Base-by-base conservation (phyloP, 257 asterid species). In the Nicotiana paniculata region DNA sequence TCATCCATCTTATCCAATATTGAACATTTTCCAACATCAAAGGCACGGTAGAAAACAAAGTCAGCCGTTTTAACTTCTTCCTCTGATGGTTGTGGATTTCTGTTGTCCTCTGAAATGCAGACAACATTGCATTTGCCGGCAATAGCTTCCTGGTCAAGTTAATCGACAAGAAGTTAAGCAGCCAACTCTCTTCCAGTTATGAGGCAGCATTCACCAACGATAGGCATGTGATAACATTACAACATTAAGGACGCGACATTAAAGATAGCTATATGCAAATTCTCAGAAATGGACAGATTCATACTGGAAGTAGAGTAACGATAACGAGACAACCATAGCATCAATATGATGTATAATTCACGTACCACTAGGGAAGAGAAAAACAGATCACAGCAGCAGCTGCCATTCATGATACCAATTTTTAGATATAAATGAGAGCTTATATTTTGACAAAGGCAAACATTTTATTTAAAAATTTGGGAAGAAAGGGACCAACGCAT, bases 101-200 rank as follows among this genome's bases (percentile, higher is more conserved):
- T 93, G 79, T 54, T 66, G 78, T 96, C 97, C 62, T 37, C 79
- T 67, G 98, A 96, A 55, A 85, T 90, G 89, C 99, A 96, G 55
- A 96, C 88, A 69, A 94, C 91, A 85, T 87, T 86, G 94, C 98
- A 94, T 86, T 93, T 96, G 53, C 97, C 98, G 89, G 93, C 95
- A 88, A 96, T 87, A 57, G 93, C 91, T 90, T 96, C 99, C 99
- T 96, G 89, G 66, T 86, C 46, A 75, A 51, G 64, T 66, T 57
- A 76, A 79, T 79, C 61, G 53, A 81, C 43, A 66, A 33, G 72
- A 28, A 81, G 65, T 12, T 39, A 55, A 57, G 79, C 35, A 69
- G 83, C 43, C 57, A 66, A 26, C 78, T 64, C 82, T 43, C 67
- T 32, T 83, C 26, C 75, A 11, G 63, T 67, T 46, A 81, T n/a